A percentile compares a stretch with the other conserved stretches of the same genome.
These are phyloP conservation scores for Pseudogymnoascus sp. DNA, from an alignment of 2,329 filamentous ascomycete genomes.

Conservation along the genomic window DNA sequence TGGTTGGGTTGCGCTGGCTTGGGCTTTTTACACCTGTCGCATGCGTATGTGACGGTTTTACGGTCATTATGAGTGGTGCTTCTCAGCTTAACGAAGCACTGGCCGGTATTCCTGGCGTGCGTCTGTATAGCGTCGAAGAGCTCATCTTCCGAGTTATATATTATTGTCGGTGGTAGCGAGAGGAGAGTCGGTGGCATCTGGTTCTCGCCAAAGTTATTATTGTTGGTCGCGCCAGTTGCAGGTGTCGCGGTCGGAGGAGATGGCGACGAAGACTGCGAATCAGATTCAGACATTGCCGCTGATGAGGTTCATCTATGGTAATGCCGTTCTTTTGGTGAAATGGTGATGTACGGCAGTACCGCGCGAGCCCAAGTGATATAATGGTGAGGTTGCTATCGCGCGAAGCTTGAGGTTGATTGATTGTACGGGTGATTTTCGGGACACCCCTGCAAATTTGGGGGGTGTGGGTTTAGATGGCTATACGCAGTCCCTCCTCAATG, in stretches of 20 bases:
- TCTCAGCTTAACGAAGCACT: conserved; percentile 10
- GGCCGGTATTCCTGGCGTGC: conserved; percentile 1
- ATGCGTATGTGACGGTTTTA: conserved; percentile 7
- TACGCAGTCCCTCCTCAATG: background rate
- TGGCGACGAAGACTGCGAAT: background rate
- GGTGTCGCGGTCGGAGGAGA: background rate
- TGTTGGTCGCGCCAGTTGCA: background rate
- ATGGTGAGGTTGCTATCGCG: background rate
- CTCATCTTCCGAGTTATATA: conserved; percentile 7
- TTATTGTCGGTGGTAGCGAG: background rate
- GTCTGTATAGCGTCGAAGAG: conserved; percentile 3
- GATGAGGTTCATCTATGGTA: background rate
- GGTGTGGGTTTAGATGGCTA: background rate
- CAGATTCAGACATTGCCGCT: background rate
- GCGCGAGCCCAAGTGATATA: background rate
- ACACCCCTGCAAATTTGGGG: background rate
- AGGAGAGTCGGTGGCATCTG: background rate
- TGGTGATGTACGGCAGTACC: background rate
- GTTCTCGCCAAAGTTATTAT: background rate
- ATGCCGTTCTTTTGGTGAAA: background rate
- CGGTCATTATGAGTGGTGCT: conserved; percentile 10
- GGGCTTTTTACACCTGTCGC: conserved; percentile 9
- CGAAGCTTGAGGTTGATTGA: conserved; percentile 2
- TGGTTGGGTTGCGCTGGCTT: background rate
- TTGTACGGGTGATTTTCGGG: background rate